Evolutionary conservation across 116 monocot genomes (phyloP).

Genomic region (Dioscorea cayenensis): DNA sequence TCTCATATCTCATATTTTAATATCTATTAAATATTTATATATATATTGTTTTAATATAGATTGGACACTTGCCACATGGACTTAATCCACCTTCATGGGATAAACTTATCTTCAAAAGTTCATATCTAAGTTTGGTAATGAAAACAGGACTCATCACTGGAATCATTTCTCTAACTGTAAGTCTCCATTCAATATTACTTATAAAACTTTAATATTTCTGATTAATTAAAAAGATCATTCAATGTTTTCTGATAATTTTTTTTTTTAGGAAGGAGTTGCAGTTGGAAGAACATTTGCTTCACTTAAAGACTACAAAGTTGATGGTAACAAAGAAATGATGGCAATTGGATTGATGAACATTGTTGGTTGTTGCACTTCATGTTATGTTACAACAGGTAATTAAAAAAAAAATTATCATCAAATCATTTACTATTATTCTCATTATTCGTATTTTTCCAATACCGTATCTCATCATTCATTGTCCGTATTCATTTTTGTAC

Average conservation of each 20-base stretch:
- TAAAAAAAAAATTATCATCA: background rate
- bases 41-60: conserved; percentile 22
- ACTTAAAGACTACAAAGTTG: conserved; percentile 73
- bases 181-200: conserved; percentile 2
- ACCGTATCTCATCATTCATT: too few species aligned
- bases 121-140: conserved; percentile 35
- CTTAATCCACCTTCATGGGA: conserved; percentile 85
- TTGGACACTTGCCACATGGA: conserved; percentile 62
- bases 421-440: too few species aligned
- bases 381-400: conserved; percentile 73
- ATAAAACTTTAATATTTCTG: too few species aligned
- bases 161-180: conserved; percentile 73
- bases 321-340: conserved; percentile 95
- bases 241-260: too few species aligned
- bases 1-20: background rate
- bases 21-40: too few species aligned
- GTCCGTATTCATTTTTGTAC: too few species aligned
- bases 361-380: conserved; percentile 79
- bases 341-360: conserved; percentile 91
- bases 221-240: too few species aligned
- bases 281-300: conserved; percentile 89
- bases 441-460: too few species aligned
- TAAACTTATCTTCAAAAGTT: conserved; percentile 42
- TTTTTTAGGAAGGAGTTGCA: conserved; percentile 70
- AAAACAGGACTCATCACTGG: conserved; percentile 79